A percentile compares a stretch with the other conserved stretches of the same genome.
phyloP scores from a whole-genome alignment of 495 filamentous ascomycete species.

The Aspergillus ostianus region DNA sequence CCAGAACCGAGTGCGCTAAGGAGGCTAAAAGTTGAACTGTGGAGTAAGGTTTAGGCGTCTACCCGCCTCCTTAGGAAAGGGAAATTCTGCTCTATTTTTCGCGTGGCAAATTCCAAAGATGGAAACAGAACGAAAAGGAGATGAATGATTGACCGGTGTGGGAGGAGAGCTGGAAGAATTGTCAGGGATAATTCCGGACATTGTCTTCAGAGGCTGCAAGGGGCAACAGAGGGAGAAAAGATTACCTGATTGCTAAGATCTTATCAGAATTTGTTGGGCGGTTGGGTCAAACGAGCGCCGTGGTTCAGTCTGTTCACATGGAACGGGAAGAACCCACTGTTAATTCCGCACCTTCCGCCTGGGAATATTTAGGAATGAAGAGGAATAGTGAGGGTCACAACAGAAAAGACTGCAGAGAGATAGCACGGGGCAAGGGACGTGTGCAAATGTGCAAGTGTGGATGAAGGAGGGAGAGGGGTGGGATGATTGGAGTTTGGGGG shows the following conservation, averaged over 20 bases:
- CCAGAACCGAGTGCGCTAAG: constrained; percentile 6
- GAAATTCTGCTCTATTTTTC: neutral
- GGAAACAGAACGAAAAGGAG: neutral
- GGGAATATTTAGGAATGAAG: neutral
- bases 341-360: neutral
- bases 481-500: neutral
- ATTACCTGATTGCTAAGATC: constrained; percentile 10
- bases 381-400: neutral
- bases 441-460: neutral
- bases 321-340: constrained; percentile 5
- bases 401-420: neutral
- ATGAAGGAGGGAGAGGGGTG: neutral
- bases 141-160: neutral
- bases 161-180: neutral
- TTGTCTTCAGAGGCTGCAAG: neutral
- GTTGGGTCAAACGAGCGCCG: constrained; percentile 4
- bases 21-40: constrained; percentile 15
- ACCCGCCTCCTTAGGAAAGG: neutral
- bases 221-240: neutral
- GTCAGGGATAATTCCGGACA: neutral
- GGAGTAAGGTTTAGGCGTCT: constrained; percentile 11
- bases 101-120: neutral
- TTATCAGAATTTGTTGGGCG: constrained; percentile 14
- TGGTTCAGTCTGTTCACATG: neutral
- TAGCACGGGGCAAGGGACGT: no score